These are phyloP conservation scores for Zymoseptoria crescenta DNA, from an alignment of 2,329 filamentous ascomycete species.

Conservation along the genomic window DNA sequence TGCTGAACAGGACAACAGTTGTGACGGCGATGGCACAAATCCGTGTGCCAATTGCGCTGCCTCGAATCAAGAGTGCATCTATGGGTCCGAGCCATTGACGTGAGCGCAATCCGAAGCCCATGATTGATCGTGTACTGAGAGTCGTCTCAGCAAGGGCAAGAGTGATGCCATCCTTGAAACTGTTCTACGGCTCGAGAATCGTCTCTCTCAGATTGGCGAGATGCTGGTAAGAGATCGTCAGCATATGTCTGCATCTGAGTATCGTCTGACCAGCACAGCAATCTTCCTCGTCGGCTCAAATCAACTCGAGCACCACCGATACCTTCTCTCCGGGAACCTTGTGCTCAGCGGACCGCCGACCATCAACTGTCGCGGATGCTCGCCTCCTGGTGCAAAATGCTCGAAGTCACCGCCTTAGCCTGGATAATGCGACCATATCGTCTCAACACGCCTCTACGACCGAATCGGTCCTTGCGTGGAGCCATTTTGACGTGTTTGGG, in stretches of 20 bases:
- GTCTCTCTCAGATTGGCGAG: constrained; percentile 1
- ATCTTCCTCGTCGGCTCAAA: constrained; percentile 2
- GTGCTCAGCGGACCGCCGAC: constrained; percentile 1
- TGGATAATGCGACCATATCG: constrained; percentile 9
- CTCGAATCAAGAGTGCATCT: constrained; percentile 4
- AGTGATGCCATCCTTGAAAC: constrained; percentile 11
- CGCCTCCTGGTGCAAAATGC: constrained; percentile 6
- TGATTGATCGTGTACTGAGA: not conserved
- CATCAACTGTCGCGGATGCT: constrained; percentile 6
- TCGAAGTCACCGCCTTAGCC: constrained; percentile 6
- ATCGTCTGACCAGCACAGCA: not conserved
- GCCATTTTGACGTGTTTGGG: constrained; percentile 7
- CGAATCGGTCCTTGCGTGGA: constrained; percentile 9
- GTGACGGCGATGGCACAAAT: constrained; percentile 8
- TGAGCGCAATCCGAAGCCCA: not conserved
- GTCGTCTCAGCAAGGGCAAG: constrained; percentile 5
- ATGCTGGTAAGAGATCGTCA: not conserved
- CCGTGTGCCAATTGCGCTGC: constrained; percentile 6
- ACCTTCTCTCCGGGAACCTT: not conserved
- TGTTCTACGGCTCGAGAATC: constrained; percentile 6
- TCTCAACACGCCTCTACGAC: constrained; percentile 10
- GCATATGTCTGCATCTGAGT: not conserved
- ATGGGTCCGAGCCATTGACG: constrained; percentile 7
- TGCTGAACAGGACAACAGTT: not conserved
- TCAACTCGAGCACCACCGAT: not conserved